A percentile compares a stretch with the other conserved stretches of the same genome.
Conservation (phyloP, 2,329 filamentous ascomycete species). For the Mycocentrospora acerina region DNA sequence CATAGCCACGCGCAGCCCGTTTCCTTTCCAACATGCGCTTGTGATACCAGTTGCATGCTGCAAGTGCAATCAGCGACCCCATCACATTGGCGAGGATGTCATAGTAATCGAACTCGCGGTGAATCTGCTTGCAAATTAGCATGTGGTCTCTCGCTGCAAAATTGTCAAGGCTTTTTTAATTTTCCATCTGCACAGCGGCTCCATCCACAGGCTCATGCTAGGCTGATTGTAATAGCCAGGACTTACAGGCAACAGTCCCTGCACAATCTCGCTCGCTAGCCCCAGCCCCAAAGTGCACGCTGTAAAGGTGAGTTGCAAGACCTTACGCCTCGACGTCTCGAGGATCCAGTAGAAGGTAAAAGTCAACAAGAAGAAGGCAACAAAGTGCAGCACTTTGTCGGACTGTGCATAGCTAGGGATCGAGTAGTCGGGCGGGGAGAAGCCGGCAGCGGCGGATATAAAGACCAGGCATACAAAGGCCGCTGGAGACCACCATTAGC, state of each 20-base stretch:
- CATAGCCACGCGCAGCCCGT: slow-evolving; percentile 71
- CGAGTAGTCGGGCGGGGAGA: slow-evolving; percentile 56
- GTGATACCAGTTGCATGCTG: slow-evolving; percentile 87
- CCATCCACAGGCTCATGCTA: too few relatives aligned
- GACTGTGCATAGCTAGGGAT: slow-evolving; percentile 64
- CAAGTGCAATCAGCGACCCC: slow-evolving; percentile 72
- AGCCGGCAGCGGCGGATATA: slow-evolving; percentile 70
- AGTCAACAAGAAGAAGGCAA: slow-evolving; percentile 89
- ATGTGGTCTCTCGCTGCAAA: too few relatives aligned
- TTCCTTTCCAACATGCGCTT: slow-evolving; percentile 91
- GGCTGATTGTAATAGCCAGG: too few relatives aligned
- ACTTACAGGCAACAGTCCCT: slow-evolving; percentile 65
- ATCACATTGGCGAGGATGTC: slow-evolving; percentile 87
- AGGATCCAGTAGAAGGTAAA: slow-evolving; percentile 93
- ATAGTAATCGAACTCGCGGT: slow-evolving; percentile 68
- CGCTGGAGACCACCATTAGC: slow-evolving; percentile 39
- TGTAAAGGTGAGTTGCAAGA: slow-evolving; percentile 77
- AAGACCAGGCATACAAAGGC: slow-evolving; percentile 61
- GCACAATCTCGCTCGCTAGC: slow-evolving; percentile 74
- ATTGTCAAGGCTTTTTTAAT: too few relatives aligned
- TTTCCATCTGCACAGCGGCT: too few relatives aligned
- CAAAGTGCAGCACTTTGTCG: slow-evolving; percentile 85
- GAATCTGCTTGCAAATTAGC: slow-evolving; percentile 40
- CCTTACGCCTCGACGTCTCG: slow-evolving; percentile 84
- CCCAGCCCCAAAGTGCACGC: slow-evolving; percentile 74